Evolutionary conservation across 2,329 filamentous ascomycete genomes (phyloP).

Genomic region (Beauveria pseudobassiana): DNA sequence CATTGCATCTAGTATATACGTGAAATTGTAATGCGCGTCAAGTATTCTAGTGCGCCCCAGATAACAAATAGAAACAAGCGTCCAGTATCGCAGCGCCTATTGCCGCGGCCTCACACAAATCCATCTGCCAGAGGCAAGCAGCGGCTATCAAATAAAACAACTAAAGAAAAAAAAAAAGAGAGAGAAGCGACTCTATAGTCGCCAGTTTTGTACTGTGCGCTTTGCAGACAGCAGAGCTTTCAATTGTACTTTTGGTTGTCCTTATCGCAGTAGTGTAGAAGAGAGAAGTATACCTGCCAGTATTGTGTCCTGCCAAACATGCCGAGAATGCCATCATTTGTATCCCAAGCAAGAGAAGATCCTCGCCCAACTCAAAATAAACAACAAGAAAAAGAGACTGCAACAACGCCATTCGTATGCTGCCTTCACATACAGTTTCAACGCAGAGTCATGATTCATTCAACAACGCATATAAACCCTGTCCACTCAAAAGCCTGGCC

Average conservation of each 20-base stretch:
- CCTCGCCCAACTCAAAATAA: conserved; percentile 4
- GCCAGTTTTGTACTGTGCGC: background rate
- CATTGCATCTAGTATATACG: no score
- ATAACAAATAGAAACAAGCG: background rate
- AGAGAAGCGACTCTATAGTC: background rate
- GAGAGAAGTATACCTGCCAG: background rate
- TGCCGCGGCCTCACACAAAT: background rate
- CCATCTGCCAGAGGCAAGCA: no score
- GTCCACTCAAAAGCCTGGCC: conserved; percentile 26
- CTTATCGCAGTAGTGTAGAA: background rate
- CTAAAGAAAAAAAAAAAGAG: background rate
- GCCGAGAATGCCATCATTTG: background rate
- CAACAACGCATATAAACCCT: background rate
- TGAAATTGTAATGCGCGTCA: background rate
- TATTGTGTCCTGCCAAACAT: background rate
- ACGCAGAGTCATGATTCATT: background rate
- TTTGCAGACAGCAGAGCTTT: background rate
- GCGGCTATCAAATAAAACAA: background rate
- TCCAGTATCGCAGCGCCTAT: background rate
- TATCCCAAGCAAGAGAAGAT: background rate
- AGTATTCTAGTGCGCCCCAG: background rate
- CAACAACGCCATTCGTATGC: conserved; percentile 3
- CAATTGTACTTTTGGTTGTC: conserved; percentile 3
- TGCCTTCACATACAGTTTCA: background rate
- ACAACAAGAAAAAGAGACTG: conserved; percentile 13